These are phyloP conservation scores for Cercophora sp. DNA, from an alignment of 495 filamentous ascomycete species.

Conservation along the genomic window DNA sequence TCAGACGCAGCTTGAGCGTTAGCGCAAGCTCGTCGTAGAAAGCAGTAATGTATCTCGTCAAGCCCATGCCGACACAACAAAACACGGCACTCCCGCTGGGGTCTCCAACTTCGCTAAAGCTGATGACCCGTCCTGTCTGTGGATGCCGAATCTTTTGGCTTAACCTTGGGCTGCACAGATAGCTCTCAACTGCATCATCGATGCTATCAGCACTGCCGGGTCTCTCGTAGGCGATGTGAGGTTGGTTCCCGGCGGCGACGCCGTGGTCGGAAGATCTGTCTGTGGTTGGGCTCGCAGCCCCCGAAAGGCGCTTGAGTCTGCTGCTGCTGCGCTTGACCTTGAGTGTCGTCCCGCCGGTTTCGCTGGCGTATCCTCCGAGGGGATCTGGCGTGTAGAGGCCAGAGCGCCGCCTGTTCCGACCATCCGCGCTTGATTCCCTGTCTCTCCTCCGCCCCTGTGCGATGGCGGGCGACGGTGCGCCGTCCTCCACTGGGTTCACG, in stretches of 20 bases:
- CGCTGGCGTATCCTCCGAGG: conserved; percentile 33
- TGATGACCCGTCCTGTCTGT: conserved; percentile 79
- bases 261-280: conserved; percentile 28
- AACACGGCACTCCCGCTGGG: conserved; percentile 89
- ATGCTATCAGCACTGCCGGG: conserved; percentile 80
- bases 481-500: conserved; percentile 46
- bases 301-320: conserved; percentile 45
- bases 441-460: conserved; percentile 52
- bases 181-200: conserved; percentile 82
- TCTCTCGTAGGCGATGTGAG: conserved; percentile 50
- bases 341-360: conserved; percentile 35
- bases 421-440: conserved; percentile 35
- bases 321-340: conserved; percentile 45
- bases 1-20: conserved; percentile 81
- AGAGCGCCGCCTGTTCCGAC: conserved; percentile 34
- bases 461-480: conserved; percentile 66
- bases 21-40: conserved; percentile 97
- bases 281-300: conserved; percentile 37
- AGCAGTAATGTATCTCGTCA: conserved; percentile 92
- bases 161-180: conserved; percentile 75
- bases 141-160: conserved; percentile 84
- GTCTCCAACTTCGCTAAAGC: conserved; percentile 95
- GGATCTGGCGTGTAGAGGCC: conserved; percentile 41
- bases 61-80: conserved; percentile 95
- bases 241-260: conserved; percentile 26